These are phyloP conservation scores for Sporisorium exsertum DNA, from an alignment of 1,284 basidiomycete genomes.

Conservation along the genomic window DNA sequence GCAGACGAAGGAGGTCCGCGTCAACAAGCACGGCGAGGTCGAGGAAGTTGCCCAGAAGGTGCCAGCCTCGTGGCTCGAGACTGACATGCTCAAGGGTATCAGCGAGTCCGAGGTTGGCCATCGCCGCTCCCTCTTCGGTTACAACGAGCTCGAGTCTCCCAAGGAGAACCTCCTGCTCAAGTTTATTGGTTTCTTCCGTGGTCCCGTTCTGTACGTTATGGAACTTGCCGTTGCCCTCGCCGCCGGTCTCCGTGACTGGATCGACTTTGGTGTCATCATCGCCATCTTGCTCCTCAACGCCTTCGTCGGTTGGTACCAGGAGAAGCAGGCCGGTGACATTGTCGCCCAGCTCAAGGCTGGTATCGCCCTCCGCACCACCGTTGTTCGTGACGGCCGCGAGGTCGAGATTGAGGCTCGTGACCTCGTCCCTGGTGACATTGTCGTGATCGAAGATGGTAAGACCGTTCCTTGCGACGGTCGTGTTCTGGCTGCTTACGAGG, in stretches of 20 bases:
- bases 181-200: conserved; percentile 70
- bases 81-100: conserved; percentile 72
- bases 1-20: conserved; percentile 66
- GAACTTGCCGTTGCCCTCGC: conserved; percentile 70
- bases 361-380: conserved; percentile 73
- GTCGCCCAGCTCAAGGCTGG: conserved; percentile 74
- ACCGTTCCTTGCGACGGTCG: conserved; percentile 74
- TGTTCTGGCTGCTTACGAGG: conserved; percentile 72
- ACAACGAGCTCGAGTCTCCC: conserved; percentile 70
- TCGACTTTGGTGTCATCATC: conserved; percentile 74
- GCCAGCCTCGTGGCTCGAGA: conserved; percentile 71
- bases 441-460: conserved; percentile 71
- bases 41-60: conserved; percentile 67
- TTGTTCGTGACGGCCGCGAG: conserved; percentile 72
- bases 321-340: conserved; percentile 74
- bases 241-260: conserved; percentile 71
- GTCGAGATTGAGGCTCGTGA: conserved; percentile 74
- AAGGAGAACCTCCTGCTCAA: conserved; percentile 73
- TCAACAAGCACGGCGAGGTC: conserved; percentile 69
- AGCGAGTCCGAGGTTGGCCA: conserved; percentile 70
- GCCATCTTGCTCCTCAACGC: conserved; percentile 71
- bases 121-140: conserved; percentile 68
- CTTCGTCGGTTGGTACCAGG: conserved; percentile 75
- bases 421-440: conserved; percentile 74
- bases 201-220: conserved; percentile 71